Evolutionary conservation across 2,329 filamentous ascomycete species (phyloP), one percentile per base, ranked within the genome.

Genomic region (Fusarium anguioides): DNA sequence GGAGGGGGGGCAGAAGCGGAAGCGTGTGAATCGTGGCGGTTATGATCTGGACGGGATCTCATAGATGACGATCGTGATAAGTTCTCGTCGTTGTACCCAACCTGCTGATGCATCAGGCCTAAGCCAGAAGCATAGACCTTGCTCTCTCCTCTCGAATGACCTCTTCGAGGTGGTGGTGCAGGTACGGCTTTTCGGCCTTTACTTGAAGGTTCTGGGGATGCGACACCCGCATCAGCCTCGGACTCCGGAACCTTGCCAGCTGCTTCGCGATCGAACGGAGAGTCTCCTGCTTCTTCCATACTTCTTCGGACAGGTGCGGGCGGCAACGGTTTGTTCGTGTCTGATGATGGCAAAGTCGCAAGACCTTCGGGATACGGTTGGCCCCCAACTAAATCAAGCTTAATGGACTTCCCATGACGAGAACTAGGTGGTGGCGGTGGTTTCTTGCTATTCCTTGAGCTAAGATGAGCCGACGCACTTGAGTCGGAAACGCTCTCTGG

Each of bases 371-470:
- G 33, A 31, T 64, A 56, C 66, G 77, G 74, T 75, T 78, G 40
- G 3, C 37, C 47, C 20, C 60, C 57, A 74, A 81, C 69, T 59
- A 82, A 75, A 50, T 78, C 79, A 79, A 40, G 81, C 67, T 84
- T 87, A 66, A 95, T 91, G 18, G 89, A 83, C 77, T 91, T 94
- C 6, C 93, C 93, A 78, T 94, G 91, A 53, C 91, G 87, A 49
- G 91, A 93, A 74, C 86, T 93, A 12, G 84, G 84, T 21, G 91
- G 91, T 8, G 92, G 91, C 15, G 91, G 90, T 65, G 87, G 87
- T 77, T 87, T 89, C 74, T 90, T 91, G 36, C 73, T 91, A 33
- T 74, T 74, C 60, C 66, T 80, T 33, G 41, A 47, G 37, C 50
- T 48, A 10, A 70, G 49, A 18, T 70, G 70, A 21, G 67, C 60